Base-by-base conservation (phyloP, 495 filamentous ascomycete genomes). In the Daldinia bambusicola region DNA sequence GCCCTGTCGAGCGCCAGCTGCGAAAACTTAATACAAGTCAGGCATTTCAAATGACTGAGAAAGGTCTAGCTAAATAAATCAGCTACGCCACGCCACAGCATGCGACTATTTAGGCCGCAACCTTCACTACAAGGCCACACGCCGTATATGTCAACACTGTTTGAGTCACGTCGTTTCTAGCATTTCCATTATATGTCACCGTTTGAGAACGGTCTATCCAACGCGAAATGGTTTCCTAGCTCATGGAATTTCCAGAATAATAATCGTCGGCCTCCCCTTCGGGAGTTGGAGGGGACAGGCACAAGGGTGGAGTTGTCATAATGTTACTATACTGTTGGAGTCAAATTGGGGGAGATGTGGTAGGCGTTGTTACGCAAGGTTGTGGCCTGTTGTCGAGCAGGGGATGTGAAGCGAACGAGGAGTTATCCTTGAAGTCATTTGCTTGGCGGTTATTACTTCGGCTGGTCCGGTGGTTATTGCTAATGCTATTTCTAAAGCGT, bases 381-480 rank as follows among this genome's bases (percentile, higher is more conserved):
- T 59, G 56, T 58, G 37, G 45, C 65, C 30, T 22, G 37, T 67
- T 38, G 26, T 53, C 51, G n/a, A 53, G 22, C n/a, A 32, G n/a
- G 13, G 50, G 50, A 26, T 67, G 50, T 67, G 22, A 48, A 30
- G 18, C 20, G 16, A 16, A 38, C 57, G 30, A 58, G 34, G 41
- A 41, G 12, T 53, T 62, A 32, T 63, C 56, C 61, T 34, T 20
- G 13, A 18, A 60, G 22, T 60, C 41, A 63, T 38, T 53, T 61
- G 36, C 59, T 68, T 67, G 40, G 67, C 70, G 64, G 61, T 67
- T 63, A 60, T 68, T 69, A 68, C 68, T 67, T 69, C 74, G 74
- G 74, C 74, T 76, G 74, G 74, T 72, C 74, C 74, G 74, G 74
- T 37, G 71, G 74, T 68, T 70, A 57, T 53, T 58, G 55, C 14